Percentiles rank a stretch among this genome's conserved stretches.
Evolutionary conservation across 176 grass and related monocot species (phyloP).

Genomic region (Carex pumila): DNA sequence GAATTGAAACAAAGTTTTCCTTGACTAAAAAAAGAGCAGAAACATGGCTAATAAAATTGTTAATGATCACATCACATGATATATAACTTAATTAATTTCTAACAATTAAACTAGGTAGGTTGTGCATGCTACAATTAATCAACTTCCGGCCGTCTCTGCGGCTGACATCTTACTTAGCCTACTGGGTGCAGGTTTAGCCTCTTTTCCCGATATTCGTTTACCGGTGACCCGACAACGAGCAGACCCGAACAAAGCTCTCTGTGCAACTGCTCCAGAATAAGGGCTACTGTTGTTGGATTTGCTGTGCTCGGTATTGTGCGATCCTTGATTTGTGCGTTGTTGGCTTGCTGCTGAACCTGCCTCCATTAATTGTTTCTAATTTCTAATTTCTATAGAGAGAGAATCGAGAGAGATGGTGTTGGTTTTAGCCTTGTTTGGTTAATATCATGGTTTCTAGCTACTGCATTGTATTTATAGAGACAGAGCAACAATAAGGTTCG

Average conservation of each 20-base stretch:
- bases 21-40: neutral
- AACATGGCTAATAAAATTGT: neutral
- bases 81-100: neutral
- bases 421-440: neutral
- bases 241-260: constrained; percentile 40
- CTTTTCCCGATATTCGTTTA: constrained; percentile 15
- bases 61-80: neutral
- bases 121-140: neutral
- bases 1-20: neutral
- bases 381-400: neutral
- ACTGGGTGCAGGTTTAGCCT: constrained; percentile 32
- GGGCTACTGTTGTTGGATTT: constrained; percentile 28
- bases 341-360: constrained; percentile 1
- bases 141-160: constrained; percentile 21
- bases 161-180: constrained; percentile 66
- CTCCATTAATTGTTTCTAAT: constrained; percentile 28
- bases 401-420: neutral
- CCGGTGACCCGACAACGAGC: constrained; percentile 1
- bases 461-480: neutral
- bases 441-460: neutral
- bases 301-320: neutral
- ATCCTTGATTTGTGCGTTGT: constrained; percentile 12
- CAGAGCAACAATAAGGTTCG: neutral
- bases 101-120: neutral
- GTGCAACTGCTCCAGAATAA: constrained; percentile 49